These are phyloP conservation scores for Phytophthora litchii DNA, from an alignment of 352 stramenopile species.

Conservation along the genomic window DNA sequence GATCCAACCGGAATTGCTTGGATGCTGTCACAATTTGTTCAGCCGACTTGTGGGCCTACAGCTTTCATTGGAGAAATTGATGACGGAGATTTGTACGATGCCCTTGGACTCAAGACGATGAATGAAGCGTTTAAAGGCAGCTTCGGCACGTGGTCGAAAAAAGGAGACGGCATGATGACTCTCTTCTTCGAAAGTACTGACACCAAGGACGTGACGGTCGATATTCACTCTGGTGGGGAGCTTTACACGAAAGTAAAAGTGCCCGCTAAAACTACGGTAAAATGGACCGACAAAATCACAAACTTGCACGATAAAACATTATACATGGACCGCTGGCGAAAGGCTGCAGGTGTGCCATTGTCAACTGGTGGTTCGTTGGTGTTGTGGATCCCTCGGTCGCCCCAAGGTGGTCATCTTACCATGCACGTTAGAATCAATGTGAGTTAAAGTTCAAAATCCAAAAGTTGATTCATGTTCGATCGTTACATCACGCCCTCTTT, in stretches of 20 bases:
- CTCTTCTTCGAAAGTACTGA: conserved; percentile 39
- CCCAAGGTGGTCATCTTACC: conserved; percentile 32
- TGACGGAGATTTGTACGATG: conserved; percentile 38
- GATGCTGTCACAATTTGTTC: conserved; percentile 48
- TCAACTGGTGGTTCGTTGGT: conserved; percentile 33
- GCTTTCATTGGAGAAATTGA: conserved; percentile 39
- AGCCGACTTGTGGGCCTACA: conserved; percentile 40
- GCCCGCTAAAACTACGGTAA: conserved; percentile 15
- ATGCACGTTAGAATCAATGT: conserved; percentile 43
- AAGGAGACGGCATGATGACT: conserved; percentile 35
- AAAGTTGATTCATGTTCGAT: conserved; percentile 2
- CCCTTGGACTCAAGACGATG: conserved; percentile 32
- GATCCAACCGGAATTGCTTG: conserved; percentile 48
- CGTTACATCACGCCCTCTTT: background rate
- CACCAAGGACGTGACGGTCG: conserved; percentile 28
- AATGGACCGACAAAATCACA: conserved; percentile 19
- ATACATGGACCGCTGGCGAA: conserved; percentile 63
- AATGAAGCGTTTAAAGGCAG: conserved; percentile 44
- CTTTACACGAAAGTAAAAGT: conserved; percentile 19
- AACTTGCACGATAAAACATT: conserved; percentile 44
- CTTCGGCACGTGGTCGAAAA: conserved; percentile 37
- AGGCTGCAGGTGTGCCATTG: conserved; percentile 34
- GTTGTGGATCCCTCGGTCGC: conserved; percentile 49
- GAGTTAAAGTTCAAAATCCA: conserved; percentile 27
- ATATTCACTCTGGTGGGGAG: conserved; percentile 41